Evolutionary conservation across 441 rosid genomes (phyloP), one percentile per base, ranked within the genome.

Genomic region (Sinapis alba): DNA sequence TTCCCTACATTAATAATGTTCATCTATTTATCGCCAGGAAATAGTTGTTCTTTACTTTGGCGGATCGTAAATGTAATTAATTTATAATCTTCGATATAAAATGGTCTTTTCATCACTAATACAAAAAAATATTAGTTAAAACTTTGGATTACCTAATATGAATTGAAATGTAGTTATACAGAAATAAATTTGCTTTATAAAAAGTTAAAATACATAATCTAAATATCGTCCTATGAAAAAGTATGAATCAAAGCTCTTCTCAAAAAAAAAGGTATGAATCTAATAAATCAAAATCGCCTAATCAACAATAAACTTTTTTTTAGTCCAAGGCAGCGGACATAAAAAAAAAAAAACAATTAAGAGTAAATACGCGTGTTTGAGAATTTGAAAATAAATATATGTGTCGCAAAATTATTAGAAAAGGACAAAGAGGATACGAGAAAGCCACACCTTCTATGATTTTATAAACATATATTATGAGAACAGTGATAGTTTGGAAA

Each of bases 351-450:
- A 43, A 28, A 67, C 61, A 50, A 50, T 16, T 16, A 18, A 12
- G 28, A 18, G 70, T 53, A 32, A 32, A 53, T 19, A 57, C 62
- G 27, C 24, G 30, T 56, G 61, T 5, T 27, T n/a, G 61, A 56
- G 61, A 56, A 23, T 5, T 56, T 23, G 10, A 19, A n/a, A 19
- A 62, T 23, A 41, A 57, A 57, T 38, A 58, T n/a, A 57, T 32
- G 32, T 61, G 68, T 64, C 65, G 8, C 38, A 50, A 59, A 59
- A 75, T 68, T 11, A 75, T 75, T 75, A 67, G 56, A 50, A 75
- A 75, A 21, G 32, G 56, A 60, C 73, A 60, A 68, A 75, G 54
- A 60, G 20, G 27, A 67, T 59, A 67, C 54, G 61, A 66, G 67
- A 74, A 74, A 59, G 53, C 78, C 78, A 74, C 68, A 67, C 41